Percentiles rank a stretch among this genome's conserved stretches.
Conservation (phyloP, 371 early-diverging fungal genomes). For the Rhizopus delemar region DNA sequence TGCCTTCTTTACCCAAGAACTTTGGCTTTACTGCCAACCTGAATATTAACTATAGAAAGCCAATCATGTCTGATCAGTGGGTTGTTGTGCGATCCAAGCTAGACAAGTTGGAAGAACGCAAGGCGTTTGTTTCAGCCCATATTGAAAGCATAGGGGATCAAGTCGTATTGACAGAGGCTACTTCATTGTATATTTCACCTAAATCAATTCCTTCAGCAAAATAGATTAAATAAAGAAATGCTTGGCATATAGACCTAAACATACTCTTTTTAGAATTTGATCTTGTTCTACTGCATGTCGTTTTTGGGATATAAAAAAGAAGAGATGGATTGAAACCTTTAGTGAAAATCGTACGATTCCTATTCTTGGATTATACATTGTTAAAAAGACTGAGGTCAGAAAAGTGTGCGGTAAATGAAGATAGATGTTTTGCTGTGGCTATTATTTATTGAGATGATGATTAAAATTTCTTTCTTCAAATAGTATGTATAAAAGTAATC, state of each 20-base stretch:
- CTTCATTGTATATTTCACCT: conserved; percentile 69
- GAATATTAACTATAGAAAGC: conserved; percentile 71
- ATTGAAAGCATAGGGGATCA: conserved; percentile 58
- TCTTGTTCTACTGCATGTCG: too few species aligned
- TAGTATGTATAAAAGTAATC: not conserved
- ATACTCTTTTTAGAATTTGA: too few species aligned
- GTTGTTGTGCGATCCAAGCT: conserved; percentile 66
- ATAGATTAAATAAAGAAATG: not conserved
- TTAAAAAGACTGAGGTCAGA: too few species aligned
- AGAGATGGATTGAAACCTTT: too few species aligned
- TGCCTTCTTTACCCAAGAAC: conserved; percentile 64
- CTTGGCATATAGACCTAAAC: too few species aligned
- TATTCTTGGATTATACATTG: too few species aligned
- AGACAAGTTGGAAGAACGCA: conserved; percentile 67
- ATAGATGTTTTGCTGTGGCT: too few species aligned
- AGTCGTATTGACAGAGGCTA: conserved; percentile 61
- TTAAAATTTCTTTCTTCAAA: too few species aligned
- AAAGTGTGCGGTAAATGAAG: too few species aligned
- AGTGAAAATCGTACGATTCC: too few species aligned
- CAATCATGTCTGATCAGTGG: conserved; percentile 70
- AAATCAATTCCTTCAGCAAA: conserved; percentile 14
- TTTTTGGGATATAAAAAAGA: too few species aligned
- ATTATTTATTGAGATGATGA: too few species aligned
- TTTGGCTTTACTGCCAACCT: conserved; percentile 78
- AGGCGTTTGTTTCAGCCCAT: conserved; percentile 68